Base-by-base conservation (phyloP, 768 basidiomycete species). In the Scleroderma citrinum region DNA sequence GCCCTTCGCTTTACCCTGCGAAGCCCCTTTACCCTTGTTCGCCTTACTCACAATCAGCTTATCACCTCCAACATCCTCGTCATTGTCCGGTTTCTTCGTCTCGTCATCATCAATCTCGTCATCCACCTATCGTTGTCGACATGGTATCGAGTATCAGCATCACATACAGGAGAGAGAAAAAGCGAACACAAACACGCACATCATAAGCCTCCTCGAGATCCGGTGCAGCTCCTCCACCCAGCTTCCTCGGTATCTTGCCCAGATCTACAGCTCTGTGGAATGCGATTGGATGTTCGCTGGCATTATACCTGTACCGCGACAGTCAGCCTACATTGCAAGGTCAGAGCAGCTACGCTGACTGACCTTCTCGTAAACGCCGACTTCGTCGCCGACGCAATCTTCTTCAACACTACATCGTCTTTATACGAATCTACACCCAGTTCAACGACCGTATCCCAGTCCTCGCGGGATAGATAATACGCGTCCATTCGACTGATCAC, bases 381-480 rank as follows among this genome's bases (percentile, higher is more conserved):
- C 72, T 99, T 99, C 39, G 86, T 85, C 0, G 85, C 79, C 0
- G 85, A 58, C 0, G 89, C 71, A 26, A 99, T 91, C 69, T 86
- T 87, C 73, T 95, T 96, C 59, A 88, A 68, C 11, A 95, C 76
- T 2, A 70, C 6, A 0, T 87, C 87, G 43, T 90, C 89, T 50
- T 78, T 80, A 60, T 83, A 77, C 6, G 85, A 76, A 49, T 82
- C 96, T 7, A 99, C 78, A 1, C 95, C 96, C 8, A 99, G 77
- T 63, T 98, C 95, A 46, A 98, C 80, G 46, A 98, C 75, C 10
- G 92, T 85, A 59, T 99, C 96, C 95, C 94, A 98, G 60, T 98
- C 95, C 24, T 98, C 96, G 55, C 87, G 89, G 3, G 84, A 83
- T 29, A 99, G 68, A 66, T 82, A 97, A 64, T 99, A 99, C 41